Evolutionary conservation across 2,329 filamentous ascomycete genomes (phyloP).

Genomic region (Allantophomopsis lycopodina): DNA sequence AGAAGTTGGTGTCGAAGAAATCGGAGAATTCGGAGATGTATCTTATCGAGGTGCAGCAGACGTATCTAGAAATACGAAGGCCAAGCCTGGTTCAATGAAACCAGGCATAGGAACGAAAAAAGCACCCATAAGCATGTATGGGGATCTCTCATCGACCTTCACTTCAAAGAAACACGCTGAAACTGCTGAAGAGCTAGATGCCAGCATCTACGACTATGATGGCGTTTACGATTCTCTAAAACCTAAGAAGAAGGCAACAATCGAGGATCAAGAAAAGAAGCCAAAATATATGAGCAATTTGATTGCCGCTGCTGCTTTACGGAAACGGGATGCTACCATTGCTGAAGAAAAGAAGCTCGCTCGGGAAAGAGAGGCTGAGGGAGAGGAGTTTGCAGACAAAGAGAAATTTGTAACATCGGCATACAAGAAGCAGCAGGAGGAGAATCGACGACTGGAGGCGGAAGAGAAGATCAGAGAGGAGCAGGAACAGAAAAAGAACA

Average conservation of each 20-base stretch:
- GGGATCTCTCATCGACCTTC: slow-evolving; percentile 51
- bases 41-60: slow-evolving; percentile 17
- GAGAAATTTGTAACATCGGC: slow-evolving; percentile 78
- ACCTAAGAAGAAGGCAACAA: slow-evolving; percentile 40
- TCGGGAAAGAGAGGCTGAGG: slow-evolving; percentile 65
- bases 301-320: slow-evolving; percentile 57
- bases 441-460: slow-evolving; percentile 54
- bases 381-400: slow-evolving; percentile 69
- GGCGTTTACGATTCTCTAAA: slow-evolving; percentile 68
- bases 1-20: slow-evolving; percentile 29
- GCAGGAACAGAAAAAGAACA: slow-evolving; percentile 48
- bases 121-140: slow-evolving; percentile 30
- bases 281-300: slow-evolving; percentile 71
- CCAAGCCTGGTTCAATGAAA: slow-evolving; percentile 4
- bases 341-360: slow-evolving; percentile 72
- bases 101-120: slow-evolving; percentile 24
- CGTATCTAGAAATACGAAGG: slow-evolving; percentile 16
- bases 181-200: slow-evolving; percentile 52
- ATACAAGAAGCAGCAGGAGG: slow-evolving; percentile 71
- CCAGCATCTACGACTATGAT: slow-evolving; percentile 78
- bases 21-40: slow-evolving; percentile 45
- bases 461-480: slow-evolving; percentile 57
- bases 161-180: slow-evolving; percentile 49
- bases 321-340: slow-evolving; percentile 65
- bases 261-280: slow-evolving; percentile 42